Percentiles rank a stretch among this genome's conserved stretches.
Evolutionary conservation across 305 asterid genomes (phyloP).

Genomic region (Lippia alba): DNA sequence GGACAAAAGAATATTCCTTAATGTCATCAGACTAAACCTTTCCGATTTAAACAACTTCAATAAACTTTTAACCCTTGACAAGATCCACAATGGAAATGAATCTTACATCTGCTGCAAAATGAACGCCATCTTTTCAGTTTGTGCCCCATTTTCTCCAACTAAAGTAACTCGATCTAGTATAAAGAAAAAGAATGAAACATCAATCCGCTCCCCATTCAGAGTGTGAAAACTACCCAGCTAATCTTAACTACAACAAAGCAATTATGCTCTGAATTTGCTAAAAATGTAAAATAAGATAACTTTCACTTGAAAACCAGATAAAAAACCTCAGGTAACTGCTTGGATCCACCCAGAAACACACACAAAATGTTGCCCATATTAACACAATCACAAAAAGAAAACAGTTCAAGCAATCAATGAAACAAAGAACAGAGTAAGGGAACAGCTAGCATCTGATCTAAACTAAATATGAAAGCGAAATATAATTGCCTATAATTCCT

Average conservation of each 20-base stretch:
- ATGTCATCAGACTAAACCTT: not conserved
- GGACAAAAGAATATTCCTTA: constrained; percentile 9
- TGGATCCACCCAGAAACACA: constrained; percentile 2
- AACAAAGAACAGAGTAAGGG: not conserved
- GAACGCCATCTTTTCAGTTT: not conserved
- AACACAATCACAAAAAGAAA: constrained; percentile 33
- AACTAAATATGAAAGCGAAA: constrained; percentile 20
- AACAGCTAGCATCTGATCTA: constrained; percentile 32
- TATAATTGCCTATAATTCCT: constrained; percentile 2
- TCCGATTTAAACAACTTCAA: constrained; percentile 19
- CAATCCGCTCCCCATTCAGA: constrained; percentile 25
- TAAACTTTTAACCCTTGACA: constrained; percentile 23
- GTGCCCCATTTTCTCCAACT: constrained; percentile 28
- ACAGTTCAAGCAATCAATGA: constrained; percentile 25
- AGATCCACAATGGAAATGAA: constrained; percentile 25
- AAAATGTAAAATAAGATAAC: constrained; percentile 11
- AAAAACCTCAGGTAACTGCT: constrained; percentile 22
- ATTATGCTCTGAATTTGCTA: constrained; percentile 8
- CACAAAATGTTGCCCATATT: constrained; percentile 14
- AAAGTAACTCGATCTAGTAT: constrained; percentile 7
- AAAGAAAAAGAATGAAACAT: constrained; percentile 3
- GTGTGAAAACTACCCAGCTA: constrained; percentile 1
- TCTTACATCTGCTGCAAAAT: constrained; percentile 29
- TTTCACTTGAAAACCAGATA: constrained; percentile 17
- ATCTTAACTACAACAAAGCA: constrained; percentile 22